A percentile compares a stretch with the other conserved stretches of the same genome.
Conservation (phyloP, 2,329 filamentous ascomycete species). For the Bretziella fagacearum region DNA sequence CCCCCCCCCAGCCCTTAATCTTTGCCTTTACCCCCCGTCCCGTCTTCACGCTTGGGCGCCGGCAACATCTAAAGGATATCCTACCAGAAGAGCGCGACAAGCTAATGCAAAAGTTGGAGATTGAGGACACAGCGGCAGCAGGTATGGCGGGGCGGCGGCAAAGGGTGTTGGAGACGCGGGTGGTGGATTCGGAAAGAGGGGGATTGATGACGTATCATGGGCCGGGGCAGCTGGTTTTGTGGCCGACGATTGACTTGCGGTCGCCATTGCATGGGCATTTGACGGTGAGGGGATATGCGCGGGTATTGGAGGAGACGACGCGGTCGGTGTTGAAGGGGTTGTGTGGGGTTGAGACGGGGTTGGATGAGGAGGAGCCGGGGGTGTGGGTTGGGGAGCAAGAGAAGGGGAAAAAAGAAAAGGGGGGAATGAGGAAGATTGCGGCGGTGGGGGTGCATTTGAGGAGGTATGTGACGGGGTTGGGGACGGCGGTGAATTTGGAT, state of each 20-base stretch:
- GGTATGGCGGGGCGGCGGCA: neutral
- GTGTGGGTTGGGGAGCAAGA: constrained; percentile 46
- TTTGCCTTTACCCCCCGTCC: constrained; percentile 70
- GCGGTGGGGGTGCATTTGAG: constrained; percentile 84
- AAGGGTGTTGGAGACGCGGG: constrained; percentile 20
- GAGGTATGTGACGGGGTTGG: constrained; percentile 67
- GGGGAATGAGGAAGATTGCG: constrained; percentile 51
- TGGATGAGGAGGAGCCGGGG: constrained; percentile 61
- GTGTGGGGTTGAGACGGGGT: constrained; percentile 41
- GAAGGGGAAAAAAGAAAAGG: constrained; percentile 18
- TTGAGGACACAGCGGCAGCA: neutral
- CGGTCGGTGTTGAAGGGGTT: constrained; percentile 40
- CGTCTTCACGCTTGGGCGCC: constrained; percentile 78
- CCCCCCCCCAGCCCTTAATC: constrained; percentile 45
- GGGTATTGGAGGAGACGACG: constrained; percentile 59
- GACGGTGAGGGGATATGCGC: constrained; percentile 59
- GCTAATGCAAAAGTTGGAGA: constrained; percentile 26
- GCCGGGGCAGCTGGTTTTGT: constrained; percentile 82
- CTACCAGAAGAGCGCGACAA: constrained; percentile 28
- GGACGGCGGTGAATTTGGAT: constrained; percentile 63
- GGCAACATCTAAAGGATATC: constrained; percentile 42
- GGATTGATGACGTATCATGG: constrained; percentile 92
- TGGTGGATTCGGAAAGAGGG: constrained; percentile 59
- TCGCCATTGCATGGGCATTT: constrained; percentile 37
- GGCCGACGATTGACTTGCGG: constrained; percentile 72